Base-by-base conservation (phyloP, 176 grass and related monocot species). In the Saccharum spontaneum region DNA sequence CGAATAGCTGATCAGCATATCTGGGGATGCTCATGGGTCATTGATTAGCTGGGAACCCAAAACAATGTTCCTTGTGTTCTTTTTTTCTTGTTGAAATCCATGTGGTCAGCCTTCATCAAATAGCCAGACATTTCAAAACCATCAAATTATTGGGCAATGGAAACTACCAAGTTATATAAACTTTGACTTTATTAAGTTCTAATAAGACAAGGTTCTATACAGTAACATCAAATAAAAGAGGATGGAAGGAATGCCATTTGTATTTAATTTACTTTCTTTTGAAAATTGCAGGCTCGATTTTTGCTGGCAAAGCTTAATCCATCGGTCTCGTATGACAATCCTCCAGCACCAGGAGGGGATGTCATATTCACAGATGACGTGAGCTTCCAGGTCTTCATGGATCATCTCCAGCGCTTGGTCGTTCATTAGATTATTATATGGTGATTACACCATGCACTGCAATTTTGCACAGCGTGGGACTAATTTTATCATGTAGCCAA, bases 311-410 rank as follows among this genome's bases (percentile, higher is more conserved):
- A 98, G 84, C 66, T 98, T 50, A 98, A 98, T 70, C 95, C 95
- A 76, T 98, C 95, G 2, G 85, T 95, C 39, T 86, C 91, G 13
- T 92, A 95, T 77, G 82, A 91, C 70, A 92, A 89, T 81, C 82
- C 91, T 68, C 80, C 93, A 1, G 79, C 89, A 8, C 89, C 92
- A 49, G 95, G 95, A 46, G 93, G 93, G 67, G 95, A 98, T 79
- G 34, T 95, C 68, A 79, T 98, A 91, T 98, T 98, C 89, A 98
- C 93, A 17, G 93, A 98, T 83, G 95, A 98, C 34, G 95, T 93
- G 65, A 98, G 95, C 85, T 95, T 98, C 24, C 72, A 95, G 76
- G 89, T 98, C 77, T 98, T 95, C 86, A 91, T 93, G 87, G 95
- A 98, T 84, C 93, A 95, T 91, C 95, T 98, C 52, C 92, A 92